Evolutionary conservation across 306 rosid genomes (phyloP), one percentile per base, ranked within the genome.

Genomic region (Quercus alba): DNA sequence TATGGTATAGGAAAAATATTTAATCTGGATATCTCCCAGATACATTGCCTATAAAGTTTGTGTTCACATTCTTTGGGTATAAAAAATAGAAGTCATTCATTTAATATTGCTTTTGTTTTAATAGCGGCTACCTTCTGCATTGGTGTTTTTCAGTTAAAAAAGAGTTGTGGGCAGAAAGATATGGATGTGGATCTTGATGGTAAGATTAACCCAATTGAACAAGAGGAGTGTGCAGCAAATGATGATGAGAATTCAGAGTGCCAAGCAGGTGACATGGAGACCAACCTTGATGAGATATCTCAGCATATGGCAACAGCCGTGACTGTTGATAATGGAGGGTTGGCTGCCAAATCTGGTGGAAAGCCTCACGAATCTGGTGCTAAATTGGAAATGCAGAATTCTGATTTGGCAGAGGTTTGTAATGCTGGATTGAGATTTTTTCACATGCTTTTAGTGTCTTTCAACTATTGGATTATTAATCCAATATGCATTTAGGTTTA

Each of bases 401-500:
- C 90, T 58, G 78, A 54, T 17, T 74, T 91, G 84, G 94, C 97
- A 19, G 98, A 95, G 99, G 99, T 95, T 74, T 74, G 75, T 73
- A 66, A 9, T 72, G 74, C 80, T 81, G 83, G 81, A 81, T 18
- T 75, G 72, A 75, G 63, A 49, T 59, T 70, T 82, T 23, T 71
- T 69, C 44, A 70, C 68, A 56, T 73, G 68, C 77, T 66, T 67
- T 56, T 75, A 38, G 46, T 80, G 70, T 80, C 68, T 44, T 79
- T 51, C 70, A 62, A 38, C 44, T 75, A 56, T 64, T 93, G 61
- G 76, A 64, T 76, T 83, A 56, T 77, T 49, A 71, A 17, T 57
- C 68, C 75, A 57, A 70, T 88, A 12, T 73, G 68, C 77, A 70
- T 73, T 56, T 76, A 38, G 59, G 80, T 75, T 80, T 72, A 46